Base-by-base conservation (phyloP, 768 basidiomycete genomes). In the Cystobasidium ongulense region DNA sequence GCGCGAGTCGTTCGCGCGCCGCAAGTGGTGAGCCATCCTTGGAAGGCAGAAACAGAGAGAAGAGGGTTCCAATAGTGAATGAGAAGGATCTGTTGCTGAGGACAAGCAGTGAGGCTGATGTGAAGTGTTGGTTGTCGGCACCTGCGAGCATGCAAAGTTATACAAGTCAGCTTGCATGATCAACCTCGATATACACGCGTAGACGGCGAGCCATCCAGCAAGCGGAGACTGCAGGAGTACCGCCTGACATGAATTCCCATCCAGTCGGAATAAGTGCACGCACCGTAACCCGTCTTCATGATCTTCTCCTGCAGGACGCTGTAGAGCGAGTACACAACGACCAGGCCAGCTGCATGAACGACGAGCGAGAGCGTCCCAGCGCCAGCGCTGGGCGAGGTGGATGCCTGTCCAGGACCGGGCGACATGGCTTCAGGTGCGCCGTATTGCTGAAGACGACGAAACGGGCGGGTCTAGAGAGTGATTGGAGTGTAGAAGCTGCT, bases 271-370 rank as follows among this genome's bases (percentile, higher is more conserved):
- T 10, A 65, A 10, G n/a, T n/a, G 1, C 7, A 62, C 77, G 50
- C 21, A 76, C 77, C 76, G 27, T 78, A 78, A 1, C 73, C 74
- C 31, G 64, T 73, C 74, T 75, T 74, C 77, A 78, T 78, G 71
- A 78, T 78, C 77, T 77, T 76, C 70, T 78, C 77, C 43, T 78
- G 76, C 25, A 78, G 52, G 1, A 75, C 53, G n/a, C 72, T 74
- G 46, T 76, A 77, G 18, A 76, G 36, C 0, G 75, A 71, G 57
- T 75, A 78, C 66, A 78, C 71, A 31, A 63, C 25, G 57, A 78
- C 75, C 8, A 78, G 64, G 0, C 46, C 77, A 0, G 23, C 64
- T 0, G 54, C 77, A 33, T 78, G 77, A 1, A 74, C 38, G 27
- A 75, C 4, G 15, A 78, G 52, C 36, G 63, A 59, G 4, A 59